Percentiles rank a stretch among this genome's conserved stretches.
These are phyloP conservation scores for Trichoderma gamsii DNA, from an alignment of 495 filamentous ascomycete genomes.

Conservation along the genomic window DNA sequence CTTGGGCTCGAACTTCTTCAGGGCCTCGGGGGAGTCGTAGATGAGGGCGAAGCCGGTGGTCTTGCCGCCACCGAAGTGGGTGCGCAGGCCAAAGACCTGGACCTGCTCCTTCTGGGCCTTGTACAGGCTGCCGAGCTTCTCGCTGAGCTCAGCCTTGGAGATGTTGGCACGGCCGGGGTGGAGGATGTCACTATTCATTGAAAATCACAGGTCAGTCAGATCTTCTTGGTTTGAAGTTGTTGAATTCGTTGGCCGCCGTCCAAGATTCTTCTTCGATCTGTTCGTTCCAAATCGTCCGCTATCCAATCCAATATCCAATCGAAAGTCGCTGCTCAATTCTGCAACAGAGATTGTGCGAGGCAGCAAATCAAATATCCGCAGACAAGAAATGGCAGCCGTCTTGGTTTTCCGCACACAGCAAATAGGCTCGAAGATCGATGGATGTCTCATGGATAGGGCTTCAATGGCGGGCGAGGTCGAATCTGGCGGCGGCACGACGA, in stretches of 20 bases:
- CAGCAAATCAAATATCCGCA: not conserved
- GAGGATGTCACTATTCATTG: constrained; percentile 79
- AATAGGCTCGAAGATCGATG: not conserved
- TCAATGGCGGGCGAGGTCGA: not conserved
- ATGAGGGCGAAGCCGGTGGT: constrained; percentile 97
- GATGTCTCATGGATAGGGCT: not conserved
- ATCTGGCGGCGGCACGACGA: not conserved
- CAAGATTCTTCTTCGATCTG: not conserved
- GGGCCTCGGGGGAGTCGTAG: constrained; percentile 92
- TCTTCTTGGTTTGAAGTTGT: not conserved
- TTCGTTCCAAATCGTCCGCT: not conserved
- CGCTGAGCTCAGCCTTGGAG: constrained; percentile 95
- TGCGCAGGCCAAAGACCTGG: constrained; percentile 95
- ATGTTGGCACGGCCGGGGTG: constrained; percentile 97
- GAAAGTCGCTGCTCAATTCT: not conserved
- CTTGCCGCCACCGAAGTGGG: constrained; percentile 99
- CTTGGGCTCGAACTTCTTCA: constrained; percentile 99
- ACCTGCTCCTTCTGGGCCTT: constrained; percentile 95
- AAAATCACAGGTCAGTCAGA: constrained; percentile 18
- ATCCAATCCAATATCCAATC: constrained; percentile 7
- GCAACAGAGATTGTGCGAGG: not conserved
- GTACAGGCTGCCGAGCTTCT: constrained; percentile 92
- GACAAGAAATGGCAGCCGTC: not conserved
- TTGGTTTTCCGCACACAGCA: not conserved
- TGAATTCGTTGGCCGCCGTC: not conserved